Evolutionary conservation across 495 filamentous ascomycete genomes (phyloP).

Genomic region (Eremomyces bilateralis): DNA sequence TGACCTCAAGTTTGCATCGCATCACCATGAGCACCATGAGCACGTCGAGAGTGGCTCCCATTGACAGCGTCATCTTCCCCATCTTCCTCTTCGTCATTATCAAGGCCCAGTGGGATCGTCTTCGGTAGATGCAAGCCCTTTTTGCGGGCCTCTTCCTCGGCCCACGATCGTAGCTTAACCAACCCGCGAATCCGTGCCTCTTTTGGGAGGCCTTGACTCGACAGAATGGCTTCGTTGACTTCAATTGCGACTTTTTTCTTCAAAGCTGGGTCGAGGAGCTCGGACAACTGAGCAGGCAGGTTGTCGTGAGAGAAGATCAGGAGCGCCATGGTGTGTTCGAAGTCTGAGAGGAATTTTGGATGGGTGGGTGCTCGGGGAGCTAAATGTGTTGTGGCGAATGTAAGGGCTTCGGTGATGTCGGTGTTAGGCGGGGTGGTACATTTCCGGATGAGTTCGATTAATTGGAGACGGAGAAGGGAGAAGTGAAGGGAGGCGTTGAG

Average conservation of each 20-base stretch:
- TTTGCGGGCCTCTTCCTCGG: constrained; percentile 54
- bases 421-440: constrained; percentile 38
- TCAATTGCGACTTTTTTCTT: constrained; percentile 55
- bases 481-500: constrained; percentile 71
- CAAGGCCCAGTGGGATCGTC: constrained; percentile 48
- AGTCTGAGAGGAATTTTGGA: constrained; percentile 57
- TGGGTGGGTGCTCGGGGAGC: constrained; percentile 73
- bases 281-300: constrained; percentile 50
- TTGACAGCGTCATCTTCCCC: background rate
- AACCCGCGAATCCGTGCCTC: constrained; percentile 65
- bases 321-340: constrained; percentile 84
- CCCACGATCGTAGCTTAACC: constrained; percentile 64
- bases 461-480: constrained; percentile 67
- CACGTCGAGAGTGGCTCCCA: too few species aligned
- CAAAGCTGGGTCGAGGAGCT: constrained; percentile 59
- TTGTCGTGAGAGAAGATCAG: constrained; percentile 66
- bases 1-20: too few species aligned
- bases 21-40: too few species aligned
- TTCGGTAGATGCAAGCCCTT: constrained; percentile 55
- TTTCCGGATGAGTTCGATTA: constrained; percentile 76
- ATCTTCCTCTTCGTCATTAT: constrained; percentile 6
- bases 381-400: constrained; percentile 70
- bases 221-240: constrained; percentile 75
- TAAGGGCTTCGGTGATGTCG: constrained; percentile 62
- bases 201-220: constrained; percentile 42